Percentiles rank a stretch among this genome's conserved stretches.
phyloP scores from a whole-genome alignment of 768 basidiomycete genomes.

The Tylopilus sp. region DNA sequence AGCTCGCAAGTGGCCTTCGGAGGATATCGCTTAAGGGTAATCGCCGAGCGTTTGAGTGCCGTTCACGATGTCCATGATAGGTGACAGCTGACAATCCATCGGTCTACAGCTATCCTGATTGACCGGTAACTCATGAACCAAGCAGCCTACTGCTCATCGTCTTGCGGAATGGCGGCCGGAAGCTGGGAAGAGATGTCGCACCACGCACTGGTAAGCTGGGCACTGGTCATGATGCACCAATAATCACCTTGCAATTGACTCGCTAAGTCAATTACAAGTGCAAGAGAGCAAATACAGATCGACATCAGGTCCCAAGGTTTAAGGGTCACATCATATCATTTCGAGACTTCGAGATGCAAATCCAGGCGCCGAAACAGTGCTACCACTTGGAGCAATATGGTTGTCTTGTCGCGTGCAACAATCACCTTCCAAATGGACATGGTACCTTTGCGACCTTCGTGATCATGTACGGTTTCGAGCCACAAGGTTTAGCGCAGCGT shows the following conservation, averaged over 20 bases:
- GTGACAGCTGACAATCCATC: not conserved
- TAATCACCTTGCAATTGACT: no score
- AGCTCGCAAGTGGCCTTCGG: not conserved
- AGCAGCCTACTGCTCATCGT: not conserved
- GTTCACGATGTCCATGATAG: not conserved
- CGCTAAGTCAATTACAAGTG: not conserved
- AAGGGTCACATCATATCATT: not conserved
- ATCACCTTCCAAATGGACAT: constrained; percentile 6
- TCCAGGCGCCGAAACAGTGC: not conserved
- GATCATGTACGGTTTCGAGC: not conserved
- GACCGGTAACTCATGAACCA: not conserved
- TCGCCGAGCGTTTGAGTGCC: not conserved
- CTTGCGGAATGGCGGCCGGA: not conserved
- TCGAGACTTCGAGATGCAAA: not conserved
- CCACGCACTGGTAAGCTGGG: no score
- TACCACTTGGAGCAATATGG: not conserved
- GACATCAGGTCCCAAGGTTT: not conserved
- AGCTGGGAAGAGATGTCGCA: not conserved
- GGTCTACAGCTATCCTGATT: not conserved
- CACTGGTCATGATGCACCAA: no score
- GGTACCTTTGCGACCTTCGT: not conserved
- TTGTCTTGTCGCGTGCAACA: not conserved
- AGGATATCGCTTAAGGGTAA: not conserved
- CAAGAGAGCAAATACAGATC: not conserved
- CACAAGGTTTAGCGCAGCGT: not conserved